Conservation (phyloP, 768 basidiomycete species). For the Hortiboletus campestris region DNA sequence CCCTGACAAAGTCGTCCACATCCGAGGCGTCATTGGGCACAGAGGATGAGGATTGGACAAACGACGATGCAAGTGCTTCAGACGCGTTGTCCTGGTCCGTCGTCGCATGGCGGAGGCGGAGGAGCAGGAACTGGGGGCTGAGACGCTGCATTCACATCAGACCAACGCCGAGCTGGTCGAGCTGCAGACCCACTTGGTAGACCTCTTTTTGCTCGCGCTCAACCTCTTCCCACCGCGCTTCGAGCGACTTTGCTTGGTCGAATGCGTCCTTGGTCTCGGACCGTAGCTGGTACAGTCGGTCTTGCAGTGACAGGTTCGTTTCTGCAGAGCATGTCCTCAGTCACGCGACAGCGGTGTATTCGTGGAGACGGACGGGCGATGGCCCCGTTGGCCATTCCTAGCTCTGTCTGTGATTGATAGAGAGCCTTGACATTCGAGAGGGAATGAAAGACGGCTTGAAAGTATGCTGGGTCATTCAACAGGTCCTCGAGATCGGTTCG, state of each 20-base stretch:
- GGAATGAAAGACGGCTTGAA: slow-evolving; percentile 85
- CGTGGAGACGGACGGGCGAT: slow-evolving; percentile 67
- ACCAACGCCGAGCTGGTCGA: not conserved
- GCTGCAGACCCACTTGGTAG: slow-evolving; percentile 63
- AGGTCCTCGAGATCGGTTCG: slow-evolving; percentile 91
- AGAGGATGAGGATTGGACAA: slow-evolving; percentile 58
- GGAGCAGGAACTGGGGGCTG: slow-evolving; percentile 81
- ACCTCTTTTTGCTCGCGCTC: slow-evolving; percentile 87
- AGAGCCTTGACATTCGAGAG: slow-evolving; percentile 70
- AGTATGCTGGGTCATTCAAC: slow-evolving; percentile 75
- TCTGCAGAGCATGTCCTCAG: slow-evolving; percentile 41
- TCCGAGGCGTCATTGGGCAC: slow-evolving; percentile 38
- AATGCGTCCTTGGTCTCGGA: slow-evolving; percentile 85
- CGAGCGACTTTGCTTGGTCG: slow-evolving; percentile 79
- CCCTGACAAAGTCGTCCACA: slow-evolving; percentile 82
- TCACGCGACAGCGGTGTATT: not conserved
- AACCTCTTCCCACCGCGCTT: slow-evolving; percentile 80
- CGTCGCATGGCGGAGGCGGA: slow-evolving; percentile 84
- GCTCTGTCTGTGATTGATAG: slow-evolving; percentile 72
- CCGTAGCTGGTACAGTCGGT: slow-evolving; percentile 70
- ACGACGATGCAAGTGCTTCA: slow-evolving; percentile 79
- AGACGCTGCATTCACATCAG: slow-evolving; percentile 57
- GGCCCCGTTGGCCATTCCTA: slow-evolving; percentile 81
- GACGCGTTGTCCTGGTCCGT: slow-evolving; percentile 89
- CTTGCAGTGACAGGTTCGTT: slow-evolving; percentile 73